Conservation (phyloP, 139 green algal genomes). For the Micractinium conductrix region DNA sequence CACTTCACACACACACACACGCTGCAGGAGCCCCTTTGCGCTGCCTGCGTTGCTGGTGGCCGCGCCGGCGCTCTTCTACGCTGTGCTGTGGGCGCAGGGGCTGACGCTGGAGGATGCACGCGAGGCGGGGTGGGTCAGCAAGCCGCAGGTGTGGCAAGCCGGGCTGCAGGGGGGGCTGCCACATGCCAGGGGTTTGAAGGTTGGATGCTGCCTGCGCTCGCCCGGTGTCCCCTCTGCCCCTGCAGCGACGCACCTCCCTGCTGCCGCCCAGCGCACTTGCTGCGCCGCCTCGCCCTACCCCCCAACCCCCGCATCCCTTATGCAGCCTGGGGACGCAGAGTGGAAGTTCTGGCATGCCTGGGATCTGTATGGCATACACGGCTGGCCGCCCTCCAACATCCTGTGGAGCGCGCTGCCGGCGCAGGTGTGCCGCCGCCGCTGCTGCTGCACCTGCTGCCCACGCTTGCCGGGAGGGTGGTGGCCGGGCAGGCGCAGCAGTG, state of each 20-base stretch:
- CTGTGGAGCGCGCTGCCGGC: conserved; percentile 53
- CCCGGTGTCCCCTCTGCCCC: too few relatives aligned
- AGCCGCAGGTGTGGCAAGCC: conserved; percentile 48
- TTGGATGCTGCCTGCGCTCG: not conserved
- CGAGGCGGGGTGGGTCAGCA: conserved; percentile 68
- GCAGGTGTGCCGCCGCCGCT: conserved; percentile 40
- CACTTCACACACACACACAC: not conserved
- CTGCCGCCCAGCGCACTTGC: too few relatives aligned
- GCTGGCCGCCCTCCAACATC: conserved; percentile 55
- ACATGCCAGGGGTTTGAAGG: not conserved
- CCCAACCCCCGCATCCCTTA: not conserved
- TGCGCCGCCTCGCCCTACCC: too few relatives aligned
- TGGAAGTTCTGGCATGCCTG: conserved; percentile 78
- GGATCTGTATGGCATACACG: conserved; percentile 66
- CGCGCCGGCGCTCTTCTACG: conserved; percentile 49
- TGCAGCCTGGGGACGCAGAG: conserved; percentile 37
- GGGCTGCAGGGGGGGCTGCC: not conserved
- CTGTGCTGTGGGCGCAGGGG: conserved; percentile 40
- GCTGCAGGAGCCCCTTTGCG: conserved; percentile 51
- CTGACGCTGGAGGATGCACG: conserved; percentile 57
- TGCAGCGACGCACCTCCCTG: too few relatives aligned
- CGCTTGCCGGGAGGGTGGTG: too few relatives aligned
- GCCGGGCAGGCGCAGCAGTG: too few relatives aligned
- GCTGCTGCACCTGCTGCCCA: too few relatives aligned
- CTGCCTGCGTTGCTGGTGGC: conserved; percentile 66